These are phyloP conservation scores for Schwanniomyces vanrijiae DNA, from an alignment of 805 yeast species.

Conservation along the genomic window DNA sequence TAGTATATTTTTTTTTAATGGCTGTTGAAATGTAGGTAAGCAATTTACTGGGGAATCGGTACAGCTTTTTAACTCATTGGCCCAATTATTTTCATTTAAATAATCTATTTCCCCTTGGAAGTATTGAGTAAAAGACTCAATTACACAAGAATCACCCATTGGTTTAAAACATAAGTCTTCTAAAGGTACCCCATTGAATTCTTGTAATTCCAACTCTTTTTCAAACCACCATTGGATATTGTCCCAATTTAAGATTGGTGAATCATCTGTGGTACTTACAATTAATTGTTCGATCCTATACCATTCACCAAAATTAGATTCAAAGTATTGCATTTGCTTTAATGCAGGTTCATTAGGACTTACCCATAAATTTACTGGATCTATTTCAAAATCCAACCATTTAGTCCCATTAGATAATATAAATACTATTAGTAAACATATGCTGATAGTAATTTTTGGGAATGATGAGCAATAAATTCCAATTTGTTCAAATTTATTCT, in stretches of 20 bases:
- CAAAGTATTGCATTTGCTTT: constrained; percentile 66
- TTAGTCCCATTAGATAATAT: constrained; percentile 53
- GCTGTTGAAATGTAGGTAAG: constrained; percentile 88
- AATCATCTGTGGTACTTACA: constrained; percentile 55
- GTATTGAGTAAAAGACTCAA: constrained; percentile 88
- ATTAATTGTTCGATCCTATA: constrained; percentile 85
- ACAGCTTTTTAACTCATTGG: constrained; percentile 53
- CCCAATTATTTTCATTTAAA: constrained; percentile 59
- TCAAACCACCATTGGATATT: constrained; percentile 85
- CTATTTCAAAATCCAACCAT: constrained; percentile 61
- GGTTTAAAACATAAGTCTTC: constrained; percentile 85
- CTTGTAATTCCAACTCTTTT: constrained; percentile 56
- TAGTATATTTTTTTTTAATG: constrained; percentile 67
- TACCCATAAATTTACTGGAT: constrained; percentile 90
- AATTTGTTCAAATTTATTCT: constrained; percentile 42
- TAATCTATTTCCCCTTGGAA: constrained; percentile 61
- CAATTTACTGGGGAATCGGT: constrained; percentile 84
- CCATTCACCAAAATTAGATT: constrained; percentile 85
- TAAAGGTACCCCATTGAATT: constrained; percentile 34
- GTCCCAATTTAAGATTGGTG: constrained; percentile 62
- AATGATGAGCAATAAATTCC: constrained; percentile 61
- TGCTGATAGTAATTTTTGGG: constrained; percentile 43
- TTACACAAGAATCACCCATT: constrained; percentile 70
- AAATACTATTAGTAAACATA: constrained; percentile 31
- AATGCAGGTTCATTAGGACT: constrained; percentile 72